Percentiles rank a stretch among this genome's conserved stretches.
Evolutionary conservation across 2,329 filamentous ascomycete species (phyloP).

Genomic region (Aspergillus fischeri): DNA sequence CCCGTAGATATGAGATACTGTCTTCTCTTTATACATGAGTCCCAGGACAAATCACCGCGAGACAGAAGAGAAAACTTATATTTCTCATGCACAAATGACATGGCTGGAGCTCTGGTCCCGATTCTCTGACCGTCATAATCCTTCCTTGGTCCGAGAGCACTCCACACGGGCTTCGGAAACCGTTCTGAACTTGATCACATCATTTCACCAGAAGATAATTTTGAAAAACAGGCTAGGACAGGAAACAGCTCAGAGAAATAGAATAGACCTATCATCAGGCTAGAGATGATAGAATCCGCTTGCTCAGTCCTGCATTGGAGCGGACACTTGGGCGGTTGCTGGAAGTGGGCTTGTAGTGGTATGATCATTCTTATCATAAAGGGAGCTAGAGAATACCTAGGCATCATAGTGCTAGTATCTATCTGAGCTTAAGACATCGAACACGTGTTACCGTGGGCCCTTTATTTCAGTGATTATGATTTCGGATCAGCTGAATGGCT

Average conservation of each 20-base stretch:
- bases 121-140: not conserved
- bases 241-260: not conserved
- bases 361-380: slow-evolving; percentile 1
- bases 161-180: not conserved
- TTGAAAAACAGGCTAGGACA: not conserved
- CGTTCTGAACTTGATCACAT: not conserved
- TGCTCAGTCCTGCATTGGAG: not conserved
- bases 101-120: not conserved
- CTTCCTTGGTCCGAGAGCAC: not conserved
- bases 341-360: slow-evolving; percentile 1
- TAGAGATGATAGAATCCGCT: not conserved
- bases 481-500: not conserved
- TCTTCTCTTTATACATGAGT: not conserved
- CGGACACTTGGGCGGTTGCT: not conserved
- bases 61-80: not conserved
- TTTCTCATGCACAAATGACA: not conserved
- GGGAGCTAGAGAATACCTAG: not conserved
- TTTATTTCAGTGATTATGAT: not conserved
- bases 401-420: not conserved
- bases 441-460: slow-evolving; percentile 11
- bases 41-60: not conserved
- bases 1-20: not conserved
- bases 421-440: slow-evolving; percentile 1
- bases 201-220: not conserved
- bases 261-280: not conserved